phyloP scores from a whole-genome alignment of 495 filamentous ascomycete species.

The Trypethelium eluteriae region DNA sequence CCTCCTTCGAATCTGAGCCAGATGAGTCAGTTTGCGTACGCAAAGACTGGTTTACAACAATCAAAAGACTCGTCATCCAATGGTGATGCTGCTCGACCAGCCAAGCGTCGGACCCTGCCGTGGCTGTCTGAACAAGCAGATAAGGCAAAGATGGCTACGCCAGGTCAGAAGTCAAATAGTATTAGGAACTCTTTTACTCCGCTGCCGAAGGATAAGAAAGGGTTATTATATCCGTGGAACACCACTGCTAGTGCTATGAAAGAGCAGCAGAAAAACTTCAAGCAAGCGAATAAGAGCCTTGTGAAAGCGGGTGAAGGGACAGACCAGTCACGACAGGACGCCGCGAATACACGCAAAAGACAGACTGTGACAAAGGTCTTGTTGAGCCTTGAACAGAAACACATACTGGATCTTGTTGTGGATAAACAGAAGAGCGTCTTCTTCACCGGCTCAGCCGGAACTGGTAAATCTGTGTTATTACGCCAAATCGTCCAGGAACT shows the following conservation, averaged over 20 bases:
- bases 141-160: slow-evolving; percentile 14
- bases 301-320: slow-evolving; percentile 38
- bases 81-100: slow-evolving; percentile 24
- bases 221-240: slow-evolving; percentile 57
- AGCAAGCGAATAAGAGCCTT: slow-evolving; percentile 54
- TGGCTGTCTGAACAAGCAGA: slow-evolving; percentile 41
- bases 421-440: slow-evolving; percentile 79
- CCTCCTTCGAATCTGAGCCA: slow-evolving; percentile 12
- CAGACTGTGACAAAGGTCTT: slow-evolving; percentile 51
- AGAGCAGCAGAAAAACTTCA: slow-evolving; percentile 68
- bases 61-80: background rate
- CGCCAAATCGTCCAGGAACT: slow-evolving; percentile 77
- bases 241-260: slow-evolving; percentile 73
- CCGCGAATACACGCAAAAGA: slow-evolving; percentile 35
- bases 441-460: slow-evolving; percentile 96
- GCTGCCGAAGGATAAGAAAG: slow-evolving; percentile 34
- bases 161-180: slow-evolving; percentile 21
- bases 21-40: background rate
- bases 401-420: slow-evolving; percentile 73
- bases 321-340: slow-evolving; percentile 28
- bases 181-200: slow-evolving; percentile 30
- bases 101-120: slow-evolving; percentile 49
- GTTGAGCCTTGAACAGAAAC: slow-evolving; percentile 76
- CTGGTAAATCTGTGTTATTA: slow-evolving; percentile 93
- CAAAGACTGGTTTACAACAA: background rate